These are phyloP conservation scores for Panaeolus cyanescens DNA, from an alignment of 768 basidiomycete species.

Conservation along the genomic window DNA sequence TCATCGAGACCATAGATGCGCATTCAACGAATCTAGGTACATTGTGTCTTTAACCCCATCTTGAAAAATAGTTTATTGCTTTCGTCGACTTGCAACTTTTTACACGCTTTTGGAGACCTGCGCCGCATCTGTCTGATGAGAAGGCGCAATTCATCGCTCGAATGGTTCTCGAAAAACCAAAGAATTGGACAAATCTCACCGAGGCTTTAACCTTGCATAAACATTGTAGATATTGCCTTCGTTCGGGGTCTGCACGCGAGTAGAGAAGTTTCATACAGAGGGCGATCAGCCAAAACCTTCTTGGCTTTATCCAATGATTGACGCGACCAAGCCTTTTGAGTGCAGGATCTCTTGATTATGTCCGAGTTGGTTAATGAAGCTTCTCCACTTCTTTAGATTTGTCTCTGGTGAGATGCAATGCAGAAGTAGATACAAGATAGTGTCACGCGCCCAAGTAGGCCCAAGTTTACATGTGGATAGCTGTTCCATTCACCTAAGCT, in stretches of 20 bases:
- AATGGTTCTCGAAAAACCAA: background rate
- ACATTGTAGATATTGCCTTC: background rate
- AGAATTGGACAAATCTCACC: background rate
- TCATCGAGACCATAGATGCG: background rate
- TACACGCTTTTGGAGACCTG: background rate
- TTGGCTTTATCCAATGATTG: conserved; percentile 3
- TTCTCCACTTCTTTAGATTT: background rate
- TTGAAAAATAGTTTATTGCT: background rate
- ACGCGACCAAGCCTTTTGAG: background rate
- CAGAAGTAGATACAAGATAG: too few species aligned
- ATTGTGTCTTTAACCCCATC: background rate
- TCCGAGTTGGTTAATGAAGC: background rate
- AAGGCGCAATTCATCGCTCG: background rate
- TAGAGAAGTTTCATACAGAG: background rate
- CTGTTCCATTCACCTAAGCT: too few species aligned
- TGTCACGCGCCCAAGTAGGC: too few species aligned
- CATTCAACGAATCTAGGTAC: background rate
- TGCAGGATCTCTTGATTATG: background rate
- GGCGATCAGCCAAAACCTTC: background rate
- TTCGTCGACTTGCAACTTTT: background rate
- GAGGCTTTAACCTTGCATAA: background rate
- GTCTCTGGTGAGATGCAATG: background rate
- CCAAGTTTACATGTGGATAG: too few species aligned
- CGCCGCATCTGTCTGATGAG: background rate
- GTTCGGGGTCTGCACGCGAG: background rate